Conservation (phyloP, 768 basidiomycete species). For the Sporobolomyces phaffii region DNA sequence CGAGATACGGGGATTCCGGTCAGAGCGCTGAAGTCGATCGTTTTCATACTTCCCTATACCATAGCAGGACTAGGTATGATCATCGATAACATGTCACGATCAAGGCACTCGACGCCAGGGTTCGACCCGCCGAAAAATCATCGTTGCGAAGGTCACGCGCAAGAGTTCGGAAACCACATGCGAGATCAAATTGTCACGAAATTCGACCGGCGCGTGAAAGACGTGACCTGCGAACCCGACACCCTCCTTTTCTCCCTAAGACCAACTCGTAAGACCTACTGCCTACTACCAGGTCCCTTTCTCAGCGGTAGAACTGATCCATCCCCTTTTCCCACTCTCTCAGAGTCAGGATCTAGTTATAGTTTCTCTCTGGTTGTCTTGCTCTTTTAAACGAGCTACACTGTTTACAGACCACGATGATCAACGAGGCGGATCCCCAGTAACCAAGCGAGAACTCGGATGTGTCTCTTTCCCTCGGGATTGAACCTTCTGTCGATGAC, state of each 20-base stretch:
- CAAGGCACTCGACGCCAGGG: no score
- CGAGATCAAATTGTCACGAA: neutral
- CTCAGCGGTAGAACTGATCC: no score
- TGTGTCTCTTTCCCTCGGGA: no score
- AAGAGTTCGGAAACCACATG: neutral
- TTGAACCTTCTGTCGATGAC: conserved; percentile 3
- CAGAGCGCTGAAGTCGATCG: no score
- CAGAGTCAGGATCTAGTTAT: conserved; percentile 25
- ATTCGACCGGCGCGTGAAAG: neutral
- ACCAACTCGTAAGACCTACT: conserved; percentile 8
- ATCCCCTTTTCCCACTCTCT: neutral
- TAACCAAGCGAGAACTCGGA: conserved; percentile 14
- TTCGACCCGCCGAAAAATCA: no score
- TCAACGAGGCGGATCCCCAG: conserved; percentile 10
- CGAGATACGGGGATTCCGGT: no score
- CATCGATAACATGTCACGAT: no score
- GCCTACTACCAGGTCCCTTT: neutral
- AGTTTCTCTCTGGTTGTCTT: conserved; percentile 24
- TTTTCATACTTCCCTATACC: no score
- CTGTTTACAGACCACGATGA: conserved; percentile 18
- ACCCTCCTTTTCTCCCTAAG: neutral
- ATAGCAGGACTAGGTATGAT: no score
- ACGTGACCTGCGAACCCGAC: neutral
- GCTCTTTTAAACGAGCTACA: conserved; percentile 18
- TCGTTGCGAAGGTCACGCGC: no score